These are phyloP conservation scores for Knufia petricola DNA, from an alignment of 2,329 filamentous ascomycete genomes.

Conservation along the genomic window DNA sequence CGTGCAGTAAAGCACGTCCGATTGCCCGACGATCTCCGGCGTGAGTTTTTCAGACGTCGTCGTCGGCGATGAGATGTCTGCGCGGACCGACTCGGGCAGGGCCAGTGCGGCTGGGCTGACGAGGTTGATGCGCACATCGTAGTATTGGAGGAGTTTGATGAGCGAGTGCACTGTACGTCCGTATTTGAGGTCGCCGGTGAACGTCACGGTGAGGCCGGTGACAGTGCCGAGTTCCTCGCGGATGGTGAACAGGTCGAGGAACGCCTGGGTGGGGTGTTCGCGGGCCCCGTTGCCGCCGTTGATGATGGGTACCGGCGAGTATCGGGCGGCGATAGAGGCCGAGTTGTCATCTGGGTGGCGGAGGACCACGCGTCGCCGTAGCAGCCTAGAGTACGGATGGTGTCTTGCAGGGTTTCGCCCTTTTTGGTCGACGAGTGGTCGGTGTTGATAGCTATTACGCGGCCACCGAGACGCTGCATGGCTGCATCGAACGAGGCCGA, in stretches of 20 bases:
- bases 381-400: conserved; percentile 82
- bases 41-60: conserved; percentile 70
- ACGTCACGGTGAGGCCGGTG: conserved; percentile 90
- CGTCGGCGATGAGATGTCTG: conserved; percentile 63
- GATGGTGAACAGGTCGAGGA: conserved; percentile 96
- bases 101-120: conserved; percentile 71
- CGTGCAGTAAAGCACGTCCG: conserved; percentile 93
- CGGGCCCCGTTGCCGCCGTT: conserved; percentile 94
- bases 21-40: conserved; percentile 72
- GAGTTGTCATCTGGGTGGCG: conserved; percentile 79
- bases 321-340: conserved; percentile 74
- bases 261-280: conserved; percentile 95
- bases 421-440: conserved; percentile 83
- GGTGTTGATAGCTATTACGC: conserved; percentile 72
- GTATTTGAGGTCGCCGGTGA: conserved; percentile 85
- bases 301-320: conserved; percentile 83
- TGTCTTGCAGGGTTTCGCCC: conserved; percentile 88
- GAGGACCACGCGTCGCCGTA: conserved; percentile 91
- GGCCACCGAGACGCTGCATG: conserved; percentile 93
- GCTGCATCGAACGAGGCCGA: conserved; percentile 94
- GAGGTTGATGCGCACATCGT: conserved; percentile 88
- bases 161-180: conserved; percentile 93
- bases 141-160: conserved; percentile 86
- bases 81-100: conserved; percentile 64
- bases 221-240: conserved; percentile 94